phyloP scores from a whole-genome alignment of 495 filamentous ascomycete genomes.

The Penicillium pulvis region DNA sequence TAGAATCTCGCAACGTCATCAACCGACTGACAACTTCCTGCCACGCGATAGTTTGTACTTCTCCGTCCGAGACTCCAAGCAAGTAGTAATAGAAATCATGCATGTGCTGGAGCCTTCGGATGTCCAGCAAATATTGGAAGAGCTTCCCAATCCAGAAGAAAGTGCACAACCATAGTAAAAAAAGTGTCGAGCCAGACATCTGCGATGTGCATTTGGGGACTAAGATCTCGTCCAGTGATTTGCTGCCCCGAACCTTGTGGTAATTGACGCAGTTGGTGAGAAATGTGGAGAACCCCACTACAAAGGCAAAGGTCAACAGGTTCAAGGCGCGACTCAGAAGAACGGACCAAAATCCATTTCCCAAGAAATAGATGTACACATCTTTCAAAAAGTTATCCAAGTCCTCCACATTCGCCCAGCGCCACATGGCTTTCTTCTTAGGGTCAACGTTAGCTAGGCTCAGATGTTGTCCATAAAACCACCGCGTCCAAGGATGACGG shows the following conservation, averaged over 20 bases:
- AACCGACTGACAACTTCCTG: slow-evolving; percentile 88
- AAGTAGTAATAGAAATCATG: slow-evolving; percentile 89
- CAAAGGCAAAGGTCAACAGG: slow-evolving; percentile 77
- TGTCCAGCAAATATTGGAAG: slow-evolving; percentile 72
- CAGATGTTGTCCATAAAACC: slow-evolving; percentile 39
- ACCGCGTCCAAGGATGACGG: slow-evolving; percentile 30
- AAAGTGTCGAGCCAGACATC: slow-evolving; percentile 78
- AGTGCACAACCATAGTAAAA: slow-evolving; percentile 83
- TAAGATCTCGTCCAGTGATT: slow-evolving; percentile 73
- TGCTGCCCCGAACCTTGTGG: slow-evolving; percentile 68
- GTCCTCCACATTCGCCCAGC: slow-evolving; percentile 92
- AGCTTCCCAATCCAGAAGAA: slow-evolving; percentile 84
- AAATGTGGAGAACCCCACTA: slow-evolving; percentile 82
- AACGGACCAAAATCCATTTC: slow-evolving; percentile 90
- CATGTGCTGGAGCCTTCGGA: slow-evolving; percentile 72
- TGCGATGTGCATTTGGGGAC: slow-evolving; percentile 81
- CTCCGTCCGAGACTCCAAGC: slow-evolving; percentile 81
- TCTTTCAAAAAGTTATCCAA: slow-evolving; percentile 88
- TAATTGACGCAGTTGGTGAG: slow-evolving; percentile 89
- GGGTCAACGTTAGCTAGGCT: slow-evolving; percentile 59
- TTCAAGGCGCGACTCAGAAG: slow-evolving; percentile 67
- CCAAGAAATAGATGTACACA: slow-evolving; percentile 87
- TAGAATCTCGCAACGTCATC: slow-evolving; percentile 84
- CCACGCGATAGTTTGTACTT: slow-evolving; percentile 97
- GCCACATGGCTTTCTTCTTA: slow-evolving; percentile 88